Evolutionary conservation across 306 rosid species (phyloP).

Genomic region (Begonia masoniana): DNA sequence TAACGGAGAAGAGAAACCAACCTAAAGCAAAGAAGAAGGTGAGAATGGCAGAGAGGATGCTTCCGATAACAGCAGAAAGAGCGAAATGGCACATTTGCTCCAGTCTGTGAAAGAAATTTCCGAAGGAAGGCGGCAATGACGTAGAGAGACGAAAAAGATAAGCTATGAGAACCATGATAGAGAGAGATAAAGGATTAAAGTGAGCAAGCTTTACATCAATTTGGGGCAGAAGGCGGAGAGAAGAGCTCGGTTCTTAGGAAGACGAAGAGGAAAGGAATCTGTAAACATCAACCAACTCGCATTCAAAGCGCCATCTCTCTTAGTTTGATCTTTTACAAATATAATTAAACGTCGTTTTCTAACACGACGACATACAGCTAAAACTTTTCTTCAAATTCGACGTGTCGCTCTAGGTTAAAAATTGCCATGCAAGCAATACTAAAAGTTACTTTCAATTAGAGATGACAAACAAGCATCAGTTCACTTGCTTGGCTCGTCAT

Average conservation of each 20-base stretch:
- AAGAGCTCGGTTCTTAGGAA: constrained; percentile 4
- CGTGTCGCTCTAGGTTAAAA: too few relatives aligned
- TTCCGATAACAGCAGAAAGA: constrained; percentile 63
- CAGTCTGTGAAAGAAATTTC: constrained; percentile 48
- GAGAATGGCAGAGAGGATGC: constrained; percentile 88
- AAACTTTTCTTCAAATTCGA: too few relatives aligned
- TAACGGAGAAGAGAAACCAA: constrained; percentile 11
- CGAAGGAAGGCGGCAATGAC: constrained; percentile 25
- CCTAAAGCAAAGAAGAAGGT: constrained; percentile 97
- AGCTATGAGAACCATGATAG: constrained; percentile 50
- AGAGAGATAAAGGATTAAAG: constrained; percentile 13
- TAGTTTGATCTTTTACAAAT: too few relatives aligned
- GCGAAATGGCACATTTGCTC: constrained; percentile 49
- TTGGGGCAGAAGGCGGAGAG: constrained; percentile 17
- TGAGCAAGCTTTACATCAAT: background rate
- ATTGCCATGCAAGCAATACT: too few relatives aligned
- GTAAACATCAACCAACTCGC: constrained; percentile 63
- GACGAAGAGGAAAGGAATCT: background rate
- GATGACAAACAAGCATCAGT: too few relatives aligned
- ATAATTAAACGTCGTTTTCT: too few relatives aligned
- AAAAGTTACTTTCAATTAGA: too few relatives aligned
- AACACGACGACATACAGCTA: background rate
- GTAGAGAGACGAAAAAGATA: constrained; percentile 45
- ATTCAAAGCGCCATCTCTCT: constrained; percentile 33
- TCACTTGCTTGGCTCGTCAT: too few relatives aligned